Evolutionary conservation across 2,329 filamentous ascomycete genomes (phyloP).

Genomic region (Cladosporium sp.): DNA sequence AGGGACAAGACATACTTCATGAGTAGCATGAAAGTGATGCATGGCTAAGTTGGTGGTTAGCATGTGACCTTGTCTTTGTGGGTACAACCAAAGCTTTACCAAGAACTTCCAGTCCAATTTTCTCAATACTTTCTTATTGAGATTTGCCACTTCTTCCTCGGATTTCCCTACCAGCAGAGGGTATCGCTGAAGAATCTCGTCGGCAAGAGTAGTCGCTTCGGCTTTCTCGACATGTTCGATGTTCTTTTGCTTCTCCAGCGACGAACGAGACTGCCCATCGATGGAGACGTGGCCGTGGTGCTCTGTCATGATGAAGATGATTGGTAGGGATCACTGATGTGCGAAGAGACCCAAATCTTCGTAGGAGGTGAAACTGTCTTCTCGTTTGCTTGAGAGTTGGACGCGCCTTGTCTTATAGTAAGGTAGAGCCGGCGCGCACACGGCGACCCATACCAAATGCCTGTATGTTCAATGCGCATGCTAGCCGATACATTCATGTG

Average conservation of each 20-base stretch:
- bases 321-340: no score
- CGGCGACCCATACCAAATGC: no score
- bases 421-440: no score
- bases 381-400: no score
- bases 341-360: no score
- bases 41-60: not conserved
- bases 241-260: constrained; percentile 11
- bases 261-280: not conserved
- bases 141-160: constrained; percentile 4
- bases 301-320: not conserved
- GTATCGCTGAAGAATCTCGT: constrained; percentile 11
- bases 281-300: not conserved
- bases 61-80: not conserved
- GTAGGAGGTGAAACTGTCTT: no score
- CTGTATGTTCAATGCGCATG: no score
- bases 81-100: not conserved
- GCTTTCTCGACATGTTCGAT: constrained; percentile 12
- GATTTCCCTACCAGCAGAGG: constrained; percentile 13
- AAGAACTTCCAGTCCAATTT: constrained; percentile 17
- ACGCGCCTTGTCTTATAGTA: no score
- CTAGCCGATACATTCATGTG: no score
- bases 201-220: not conserved
- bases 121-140: constrained; percentile 14
- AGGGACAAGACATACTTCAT: constrained; percentile 6
- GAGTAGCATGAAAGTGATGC: constrained; percentile 13